phyloP scores from a whole-genome alignment of 495 filamentous ascomycete genomes.

The Saxophila tyrrhenica region DNA sequence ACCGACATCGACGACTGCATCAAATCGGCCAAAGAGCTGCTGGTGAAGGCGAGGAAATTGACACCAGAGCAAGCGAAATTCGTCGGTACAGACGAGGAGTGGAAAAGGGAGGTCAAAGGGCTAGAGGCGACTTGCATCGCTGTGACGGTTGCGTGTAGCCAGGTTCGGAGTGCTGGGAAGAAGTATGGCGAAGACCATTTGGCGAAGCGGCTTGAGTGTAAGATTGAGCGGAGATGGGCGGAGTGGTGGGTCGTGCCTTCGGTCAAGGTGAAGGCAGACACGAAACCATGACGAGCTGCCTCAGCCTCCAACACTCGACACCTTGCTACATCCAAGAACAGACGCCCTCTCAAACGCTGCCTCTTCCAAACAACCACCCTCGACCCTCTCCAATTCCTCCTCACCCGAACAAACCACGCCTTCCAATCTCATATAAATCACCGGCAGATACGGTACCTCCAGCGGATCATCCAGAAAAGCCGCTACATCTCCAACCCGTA shows the following conservation, averaged over 20 bases:
- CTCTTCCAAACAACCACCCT: too few relatives aligned
- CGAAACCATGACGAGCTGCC: neutral
- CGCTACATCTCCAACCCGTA: neutral
- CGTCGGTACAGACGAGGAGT: slow-evolving; percentile 22
- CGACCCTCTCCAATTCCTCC: too few relatives aligned
- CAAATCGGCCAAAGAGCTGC: slow-evolving; percentile 21
- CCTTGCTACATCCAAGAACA: too few relatives aligned
- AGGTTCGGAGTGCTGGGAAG: slow-evolving; percentile 22
- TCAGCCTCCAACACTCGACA: too few relatives aligned
- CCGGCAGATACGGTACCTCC: neutral
- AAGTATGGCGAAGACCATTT: slow-evolving; percentile 8
- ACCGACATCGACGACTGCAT: slow-evolving; percentile 15
- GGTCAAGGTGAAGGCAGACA: slow-evolving; percentile 26
- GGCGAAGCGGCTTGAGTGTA: slow-evolving; percentile 18
- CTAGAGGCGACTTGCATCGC: slow-evolving; percentile 30
- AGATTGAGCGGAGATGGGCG: slow-evolving; percentile 38
- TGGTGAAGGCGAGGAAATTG: slow-evolving; percentile 23
- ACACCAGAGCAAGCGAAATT: slow-evolving; percentile 19
- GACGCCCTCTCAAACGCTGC: too few relatives aligned
- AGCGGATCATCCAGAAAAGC: neutral
- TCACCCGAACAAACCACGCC: neutral
- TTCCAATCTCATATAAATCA: neutral
- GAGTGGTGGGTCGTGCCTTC: slow-evolving; percentile 73
- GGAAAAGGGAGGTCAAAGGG: slow-evolving; percentile 21
- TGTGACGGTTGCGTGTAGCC: slow-evolving; percentile 28